A percentile compares a stretch with the other conserved stretches of the same genome.
Evolutionary conservation across 176 grass and related monocot species (phyloP).

Genomic region (Calamus simplicifolius): DNA sequence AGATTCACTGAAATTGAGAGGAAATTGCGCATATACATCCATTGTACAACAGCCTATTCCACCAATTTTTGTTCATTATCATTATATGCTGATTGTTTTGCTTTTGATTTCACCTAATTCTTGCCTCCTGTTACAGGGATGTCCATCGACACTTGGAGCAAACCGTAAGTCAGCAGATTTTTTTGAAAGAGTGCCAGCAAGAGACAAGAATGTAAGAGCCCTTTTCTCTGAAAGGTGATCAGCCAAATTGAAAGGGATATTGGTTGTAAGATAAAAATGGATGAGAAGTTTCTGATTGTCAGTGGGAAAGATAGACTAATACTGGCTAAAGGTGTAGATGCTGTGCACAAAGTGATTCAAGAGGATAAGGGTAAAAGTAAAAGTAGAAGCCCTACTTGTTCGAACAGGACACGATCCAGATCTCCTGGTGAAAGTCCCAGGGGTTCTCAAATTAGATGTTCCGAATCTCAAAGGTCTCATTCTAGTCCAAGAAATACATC

Average conservation of each 20-base stretch:
- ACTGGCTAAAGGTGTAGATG: slow-evolving; percentile 87
- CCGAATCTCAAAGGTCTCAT: slow-evolving; percentile 54
- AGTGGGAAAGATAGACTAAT: slow-evolving; percentile 78
- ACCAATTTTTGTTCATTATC: too few species aligned
- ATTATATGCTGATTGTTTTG: background rate
- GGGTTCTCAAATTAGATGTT: slow-evolving; percentile 37
- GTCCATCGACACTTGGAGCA: slow-evolving; percentile 88
- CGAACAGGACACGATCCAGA: slow-evolving; percentile 40
- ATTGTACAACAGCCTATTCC: too few species aligned
- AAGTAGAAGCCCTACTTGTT: slow-evolving; percentile 40
- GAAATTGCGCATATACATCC: too few species aligned
- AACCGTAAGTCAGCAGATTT: slow-evolving; percentile 75
- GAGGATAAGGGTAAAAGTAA: slow-evolving; percentile 68
- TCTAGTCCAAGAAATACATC: slow-evolving; percentile 54
- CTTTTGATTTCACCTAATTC: background rate
- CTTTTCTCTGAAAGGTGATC: slow-evolving; percentile 74
- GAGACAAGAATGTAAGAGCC: slow-evolving; percentile 70
- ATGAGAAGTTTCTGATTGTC: slow-evolving; percentile 94
- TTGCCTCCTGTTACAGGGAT: slow-evolving; percentile 49
- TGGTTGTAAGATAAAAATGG: slow-evolving; percentile 92
- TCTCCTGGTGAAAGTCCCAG: slow-evolving; percentile 46
- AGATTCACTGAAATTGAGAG: too few species aligned
- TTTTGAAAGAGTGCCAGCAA: slow-evolving; percentile 83
- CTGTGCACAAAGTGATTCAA: slow-evolving; percentile 86
- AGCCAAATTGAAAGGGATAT: slow-evolving; percentile 80